Conservation (phyloP, 2,329 filamentous ascomycete species). For the Neofusicoccum parvum region DNA sequence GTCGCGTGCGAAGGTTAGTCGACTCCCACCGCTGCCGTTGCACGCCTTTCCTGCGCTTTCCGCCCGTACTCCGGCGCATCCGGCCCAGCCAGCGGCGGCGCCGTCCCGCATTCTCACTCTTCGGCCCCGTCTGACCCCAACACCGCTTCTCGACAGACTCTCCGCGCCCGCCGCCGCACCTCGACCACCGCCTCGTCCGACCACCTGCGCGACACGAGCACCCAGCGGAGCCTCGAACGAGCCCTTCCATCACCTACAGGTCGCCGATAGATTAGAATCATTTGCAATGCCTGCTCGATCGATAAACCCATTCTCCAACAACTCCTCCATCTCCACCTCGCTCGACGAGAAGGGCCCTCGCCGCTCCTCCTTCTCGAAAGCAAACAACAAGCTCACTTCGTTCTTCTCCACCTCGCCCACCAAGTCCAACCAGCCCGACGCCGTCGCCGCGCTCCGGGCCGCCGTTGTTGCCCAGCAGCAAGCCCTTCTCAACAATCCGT, state of each 20-base stretch:
- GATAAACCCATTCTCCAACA: conserved; percentile 60
- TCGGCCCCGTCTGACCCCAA: conserved; percentile 3
- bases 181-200: not conserved
- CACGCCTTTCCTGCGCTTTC: not conserved
- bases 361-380: conserved; percentile 58
- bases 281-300: conserved; percentile 62
- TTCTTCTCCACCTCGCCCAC: conserved; percentile 76
- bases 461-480: conserved; percentile 62
- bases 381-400: conserved; percentile 70
- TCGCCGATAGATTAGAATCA: conserved; percentile 19
- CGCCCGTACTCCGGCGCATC: conserved; percentile 19
- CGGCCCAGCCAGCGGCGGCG: conserved; percentile 7
- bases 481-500: conserved; percentile 64
- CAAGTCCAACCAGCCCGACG: conserved; percentile 64
- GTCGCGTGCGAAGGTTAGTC: conserved; percentile 1
- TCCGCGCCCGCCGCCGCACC: not conserved
- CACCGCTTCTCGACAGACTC: not conserved
- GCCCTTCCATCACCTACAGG: not conserved
- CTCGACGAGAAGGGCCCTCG: conserved; percentile 55
- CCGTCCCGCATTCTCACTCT: conserved; percentile 1
- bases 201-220: conserved; percentile 2
- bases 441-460: conserved; percentile 65
- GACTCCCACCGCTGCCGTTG: not conserved
- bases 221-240: conserved; percentile 9
- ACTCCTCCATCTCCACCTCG: conserved; percentile 51